Percentiles rank a stretch among this genome's conserved stretches.
phyloP scores from a whole-genome alignment of 352 stramenopile genomes.

The Aphanomyces invadans region DNA sequence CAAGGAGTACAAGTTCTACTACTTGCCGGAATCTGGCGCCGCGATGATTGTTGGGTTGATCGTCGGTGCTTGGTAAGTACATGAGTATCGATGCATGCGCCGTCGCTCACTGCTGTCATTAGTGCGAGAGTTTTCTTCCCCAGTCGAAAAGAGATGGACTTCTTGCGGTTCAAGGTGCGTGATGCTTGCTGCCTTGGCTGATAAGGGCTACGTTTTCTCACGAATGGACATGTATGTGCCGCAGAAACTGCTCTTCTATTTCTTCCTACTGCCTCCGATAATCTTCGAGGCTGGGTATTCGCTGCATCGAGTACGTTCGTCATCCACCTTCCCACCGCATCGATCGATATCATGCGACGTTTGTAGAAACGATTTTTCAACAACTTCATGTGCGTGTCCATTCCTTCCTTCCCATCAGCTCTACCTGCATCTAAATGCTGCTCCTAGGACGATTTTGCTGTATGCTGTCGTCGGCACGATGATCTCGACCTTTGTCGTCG shows the following conservation, averaged over 20 bases:
- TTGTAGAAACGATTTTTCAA: constrained; percentile 90
- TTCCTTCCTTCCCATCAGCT: not conserved
- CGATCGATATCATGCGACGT: not conserved
- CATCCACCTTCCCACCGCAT: not conserved
- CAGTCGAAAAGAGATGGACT: constrained; percentile 84
- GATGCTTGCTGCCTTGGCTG: not conserved
- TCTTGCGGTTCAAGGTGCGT: constrained; percentile 80
- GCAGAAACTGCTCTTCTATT: constrained; percentile 94
- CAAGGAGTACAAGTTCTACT: constrained; percentile 87
- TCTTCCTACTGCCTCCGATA: constrained; percentile 93
- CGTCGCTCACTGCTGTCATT: not conserved
- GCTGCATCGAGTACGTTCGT: constrained; percentile 61
- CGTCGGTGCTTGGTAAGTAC: constrained; percentile 59
- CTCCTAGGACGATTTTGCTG: constrained; percentile 85
- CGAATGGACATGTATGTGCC: not conserved
- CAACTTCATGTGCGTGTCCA: constrained; percentile 90
- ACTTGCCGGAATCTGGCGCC: constrained; percentile 83
- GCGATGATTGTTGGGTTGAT: constrained; percentile 88
- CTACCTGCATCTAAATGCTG: not conserved
- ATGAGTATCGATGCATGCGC: not conserved
- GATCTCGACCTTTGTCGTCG: constrained; percentile 94
- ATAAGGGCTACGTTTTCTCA: not conserved
- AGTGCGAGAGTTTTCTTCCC: constrained; percentile 78
- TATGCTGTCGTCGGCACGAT: constrained; percentile 94
- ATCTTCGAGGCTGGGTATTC: constrained; percentile 97